These are phyloP conservation scores for Cryomyces antarcticus DNA, from an alignment of 495 filamentous ascomycete genomes.

Conservation along the genomic window DNA sequence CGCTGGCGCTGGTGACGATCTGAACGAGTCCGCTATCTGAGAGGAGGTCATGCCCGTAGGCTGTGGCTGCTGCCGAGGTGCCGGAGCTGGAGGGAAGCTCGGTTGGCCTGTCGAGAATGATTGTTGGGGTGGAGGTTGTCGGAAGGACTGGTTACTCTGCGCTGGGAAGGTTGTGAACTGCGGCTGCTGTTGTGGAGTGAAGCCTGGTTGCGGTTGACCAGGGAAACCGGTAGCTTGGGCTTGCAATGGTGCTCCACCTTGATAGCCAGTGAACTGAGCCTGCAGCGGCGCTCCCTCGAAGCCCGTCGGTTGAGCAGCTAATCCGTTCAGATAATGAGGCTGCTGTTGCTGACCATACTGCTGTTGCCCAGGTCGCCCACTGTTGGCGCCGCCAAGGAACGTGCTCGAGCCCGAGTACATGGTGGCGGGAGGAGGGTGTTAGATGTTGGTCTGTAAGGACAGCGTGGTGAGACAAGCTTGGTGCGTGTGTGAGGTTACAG, in stretches of 20 bases:
- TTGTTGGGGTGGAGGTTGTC: conserved; percentile 20
- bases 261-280: conserved; percentile 34
- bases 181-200: conserved; percentile 4
- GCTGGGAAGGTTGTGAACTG: conserved; percentile 8
- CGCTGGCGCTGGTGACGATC: conserved; percentile 27
- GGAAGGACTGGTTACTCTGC: conserved; percentile 14
- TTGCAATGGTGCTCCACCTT: conserved; percentile 10
- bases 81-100: conserved; percentile 16
- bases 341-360: conserved; percentile 45
- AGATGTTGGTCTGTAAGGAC: too few species aligned
- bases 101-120: conserved; percentile 14
- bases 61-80: conserved; percentile 19
- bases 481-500: too few species aligned
- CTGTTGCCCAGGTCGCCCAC: conserved; percentile 47
- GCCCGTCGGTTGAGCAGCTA: conserved; percentile 26
- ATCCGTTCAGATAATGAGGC: conserved; percentile 29
- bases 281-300: conserved; percentile 17
- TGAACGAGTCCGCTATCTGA: conserved; percentile 76
- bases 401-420: conserved; percentile 86
- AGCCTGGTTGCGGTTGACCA: conserved; percentile 5
- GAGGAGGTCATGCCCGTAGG: conserved; percentile 42
- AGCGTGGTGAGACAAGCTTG: too few species aligned
- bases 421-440: conserved; percentile 5
- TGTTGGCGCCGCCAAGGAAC: conserved; percentile 58
- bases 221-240: conserved; percentile 18